Evolutionary conservation across 805 yeast species (phyloP), one percentile per base, ranked within the genome.

Genomic region (Ogataea pignaliae): DNA sequence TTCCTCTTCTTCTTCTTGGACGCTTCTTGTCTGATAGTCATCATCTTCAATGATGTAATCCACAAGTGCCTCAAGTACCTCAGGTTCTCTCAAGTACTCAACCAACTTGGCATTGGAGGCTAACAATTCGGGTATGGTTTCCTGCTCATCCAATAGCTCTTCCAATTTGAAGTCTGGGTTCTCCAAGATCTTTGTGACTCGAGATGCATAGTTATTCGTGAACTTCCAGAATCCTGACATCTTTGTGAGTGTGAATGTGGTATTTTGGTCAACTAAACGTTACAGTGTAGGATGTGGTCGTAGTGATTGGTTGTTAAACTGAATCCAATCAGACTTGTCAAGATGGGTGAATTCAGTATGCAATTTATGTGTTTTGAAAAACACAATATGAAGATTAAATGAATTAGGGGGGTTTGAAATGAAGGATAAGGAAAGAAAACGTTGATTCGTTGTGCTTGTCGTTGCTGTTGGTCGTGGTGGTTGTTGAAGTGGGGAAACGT

Each of bases 41-140:
- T 63, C 68, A 36, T 76, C 81, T 39, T 64, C 66, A 31, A 80
- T 79, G 35, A 89, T 75, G 54, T 79, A 81, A 34, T 83, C 79
- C 29, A 91, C 79, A 45, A 91, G 73, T 44, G 79, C 78, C 41
- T 71, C 74, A 47, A 91, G 63, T 13, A 88, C 79, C 42, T 81
- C 85, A 13, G 93, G 89, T 57, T 86, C 87, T 50, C 91, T 75
- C 43, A 93, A 70, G 55, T 83, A 83, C 55, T 88, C 93, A 34
- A 90, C 72, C 40, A 93, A 73, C 58, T 85, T 83, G 37, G 83
- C 74, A 61, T 85, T 85, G 15, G 88, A 81, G 17, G 84, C 78
- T 50, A 83, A 66, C 32, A 88, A 68, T 59, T 87, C 93, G 45
- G 85, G 85, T 26, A 85, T 69, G 28, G 88, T 64, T 46, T 84